Evolutionary conservation across 805 yeast genomes (phyloP), one percentile per base, ranked within the genome.

Genomic region (Candida cerambycidarum): DNA sequence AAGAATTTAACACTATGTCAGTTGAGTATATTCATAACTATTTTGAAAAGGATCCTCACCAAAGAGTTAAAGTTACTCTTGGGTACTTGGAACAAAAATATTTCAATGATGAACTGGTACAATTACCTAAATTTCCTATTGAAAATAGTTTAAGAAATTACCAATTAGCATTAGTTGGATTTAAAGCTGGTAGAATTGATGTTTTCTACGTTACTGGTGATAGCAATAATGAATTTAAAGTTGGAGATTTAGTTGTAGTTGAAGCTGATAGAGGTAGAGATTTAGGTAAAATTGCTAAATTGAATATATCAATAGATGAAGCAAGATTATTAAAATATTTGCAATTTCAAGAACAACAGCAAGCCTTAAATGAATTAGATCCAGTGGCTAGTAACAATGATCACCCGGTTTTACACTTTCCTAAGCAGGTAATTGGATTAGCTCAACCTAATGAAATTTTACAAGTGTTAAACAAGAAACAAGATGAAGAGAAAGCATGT

Each of bases 251-350:
- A 54, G 92, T 87, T 12, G 78, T 85, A 55, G 95, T 85, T 13
- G 92, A 86, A 56, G 95, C 93, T 1, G 95, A 86, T 56, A 69
- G 95, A 25, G 95, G 95, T 28, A 65, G 79, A 28, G 95, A 86
- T 61, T 70, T 86, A 46, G 95, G 95, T 28, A 75, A 76, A 55
- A 76, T 86, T 34, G 76, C 77, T 28, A 72, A 75, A 45, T 63
- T 80, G 53, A 73, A 79, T 52, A 75, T 86, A 19, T 65, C 82
- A 3, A 63, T 76, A 28, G 85, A 80, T 51, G 85, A 82, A 53
- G 90, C 92, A 0, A 71, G 88, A 35, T 62, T 79, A 46, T 63
- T 86, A 60, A 83, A 83, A 58, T 67, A 79, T 55, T 67, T 75
- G 50, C 89, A 83, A 57, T 79, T 76, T 54, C 80, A 80, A 53